Conservation (phyloP, 1,284 basidiomycete genomes). For the Exobasidium rhododendri region DNA sequence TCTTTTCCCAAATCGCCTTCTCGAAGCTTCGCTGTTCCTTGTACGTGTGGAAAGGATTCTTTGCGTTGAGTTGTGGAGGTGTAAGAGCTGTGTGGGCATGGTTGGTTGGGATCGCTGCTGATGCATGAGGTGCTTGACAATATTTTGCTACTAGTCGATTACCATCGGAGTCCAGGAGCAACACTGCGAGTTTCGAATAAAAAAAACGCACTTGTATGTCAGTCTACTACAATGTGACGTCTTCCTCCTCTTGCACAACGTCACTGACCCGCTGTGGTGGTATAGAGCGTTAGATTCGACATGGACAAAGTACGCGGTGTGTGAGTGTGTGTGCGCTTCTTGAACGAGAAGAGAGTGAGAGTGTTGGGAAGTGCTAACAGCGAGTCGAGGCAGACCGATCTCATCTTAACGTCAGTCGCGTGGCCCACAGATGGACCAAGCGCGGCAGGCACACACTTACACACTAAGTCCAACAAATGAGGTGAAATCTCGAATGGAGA, state of each 20-base stretch:
- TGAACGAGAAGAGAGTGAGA: too few relatives aligned
- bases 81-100: background rate
- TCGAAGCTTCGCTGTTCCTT: conserved; percentile 96
- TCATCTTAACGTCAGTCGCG: too few relatives aligned
- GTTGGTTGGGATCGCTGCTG: conserved; percentile 23
- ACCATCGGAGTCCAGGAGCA: conserved; percentile 86
- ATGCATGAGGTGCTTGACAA: conserved; percentile 71
- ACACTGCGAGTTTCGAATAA: conserved; percentile 59
- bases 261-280: conserved; percentile 38
- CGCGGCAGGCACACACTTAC: too few relatives aligned
- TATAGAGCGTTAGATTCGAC: conserved; percentile 53
- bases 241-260: too few relatives aligned
- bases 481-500: too few relatives aligned
- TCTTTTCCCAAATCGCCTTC: conserved; percentile 88
- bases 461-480: too few relatives aligned
- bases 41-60: conserved; percentile 66
- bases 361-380: too few relatives aligned
- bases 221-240: background rate
- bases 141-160: conserved; percentile 94
- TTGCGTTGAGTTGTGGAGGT: conserved; percentile 32
- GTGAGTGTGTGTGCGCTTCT: too few relatives aligned
- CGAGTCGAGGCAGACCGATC: too few relatives aligned
- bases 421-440: too few relatives aligned
- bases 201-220: background rate
- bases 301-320: too few relatives aligned